Percentiles rank a stretch among this genome's conserved stretches.
Evolutionary conservation across 2,329 filamentous ascomycete genomes (phyloP).

Genomic region (Orbilia oligospora): DNA sequence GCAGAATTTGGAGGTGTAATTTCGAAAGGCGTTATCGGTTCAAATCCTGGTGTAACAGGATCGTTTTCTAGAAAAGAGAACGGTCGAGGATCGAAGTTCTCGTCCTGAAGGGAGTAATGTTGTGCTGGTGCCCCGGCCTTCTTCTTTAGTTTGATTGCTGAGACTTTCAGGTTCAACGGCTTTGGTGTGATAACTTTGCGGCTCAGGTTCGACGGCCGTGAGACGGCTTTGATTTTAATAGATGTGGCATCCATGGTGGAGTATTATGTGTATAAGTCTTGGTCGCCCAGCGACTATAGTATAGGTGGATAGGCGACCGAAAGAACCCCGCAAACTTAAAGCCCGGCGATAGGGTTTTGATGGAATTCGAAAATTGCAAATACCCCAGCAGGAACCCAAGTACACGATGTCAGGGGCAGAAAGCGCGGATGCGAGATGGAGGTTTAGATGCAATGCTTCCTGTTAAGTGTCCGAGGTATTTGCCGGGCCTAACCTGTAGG

Average conservation of each 20-base stretch:
- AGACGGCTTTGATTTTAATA: conserved; percentile 58
- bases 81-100: conserved; percentile 55
- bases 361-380: not conserved
- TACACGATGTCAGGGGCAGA: conserved; percentile 8
- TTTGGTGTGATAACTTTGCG: conserved; percentile 60
- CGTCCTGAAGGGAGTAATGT: conserved; percentile 52
- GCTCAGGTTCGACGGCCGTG: conserved; percentile 58
- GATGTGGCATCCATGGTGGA: conserved; percentile 52
- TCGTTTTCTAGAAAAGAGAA: conserved; percentile 60
- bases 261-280: not conserved
- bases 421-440: conserved; percentile 3
- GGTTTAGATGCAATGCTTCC: conserved; percentile 17
- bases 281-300: conserved; percentile 49
- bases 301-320: not conserved
- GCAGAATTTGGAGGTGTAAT: conserved; percentile 60
- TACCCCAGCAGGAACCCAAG: not conserved
- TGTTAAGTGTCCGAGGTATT: conserved; percentile 1
- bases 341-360: not conserved
- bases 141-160: conserved; percentile 52
- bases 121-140: conserved; percentile 30
- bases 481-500: conserved; percentile 42
- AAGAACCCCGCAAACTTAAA: not conserved
- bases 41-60: conserved; percentile 59
- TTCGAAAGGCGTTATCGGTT: conserved; percentile 61
- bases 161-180: conserved; percentile 55